These are phyloP conservation scores for Gaeumannomyces tritici DNA, from an alignment of 2,329 filamentous ascomycete species.

Conservation along the genomic window DNA sequence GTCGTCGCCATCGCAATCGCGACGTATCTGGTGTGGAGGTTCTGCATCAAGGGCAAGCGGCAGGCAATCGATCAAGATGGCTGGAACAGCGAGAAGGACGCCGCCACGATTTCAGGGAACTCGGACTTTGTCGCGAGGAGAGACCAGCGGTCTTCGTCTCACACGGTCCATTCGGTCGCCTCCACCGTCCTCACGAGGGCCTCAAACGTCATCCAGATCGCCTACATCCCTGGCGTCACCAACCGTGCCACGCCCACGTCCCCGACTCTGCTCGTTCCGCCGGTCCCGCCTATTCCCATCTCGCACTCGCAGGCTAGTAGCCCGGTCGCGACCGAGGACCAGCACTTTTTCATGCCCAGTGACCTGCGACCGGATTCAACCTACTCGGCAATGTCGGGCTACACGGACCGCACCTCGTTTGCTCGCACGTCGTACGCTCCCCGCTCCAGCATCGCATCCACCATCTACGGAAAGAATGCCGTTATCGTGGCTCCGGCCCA, in stretches of 20 bases:
- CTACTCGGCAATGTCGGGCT: slow-evolving; percentile 67
- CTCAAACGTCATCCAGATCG: slow-evolving; percentile 98
- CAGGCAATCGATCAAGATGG: slow-evolving; percentile 43
- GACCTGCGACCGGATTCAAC: slow-evolving; percentile 78
- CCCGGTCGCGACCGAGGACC: slow-evolving; percentile 56
- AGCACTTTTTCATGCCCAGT: slow-evolving; percentile 88
- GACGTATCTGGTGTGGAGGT: slow-evolving; percentile 78
- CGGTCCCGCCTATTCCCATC: slow-evolving; percentile 82
- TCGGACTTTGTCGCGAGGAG: slow-evolving; percentile 42
- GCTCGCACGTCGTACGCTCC: slow-evolving; percentile 49
- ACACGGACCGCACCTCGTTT: slow-evolving; percentile 51
- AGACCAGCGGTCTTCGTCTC: slow-evolving; percentile 64
- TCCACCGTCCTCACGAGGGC: slow-evolving; percentile 92
- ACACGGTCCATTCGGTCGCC: slow-evolving; percentile 85
- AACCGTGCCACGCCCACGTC: slow-evolving; percentile 83
- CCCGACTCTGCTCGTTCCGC: slow-evolving; percentile 72
- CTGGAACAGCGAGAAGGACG: slow-evolving; percentile 49
- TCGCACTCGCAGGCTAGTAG: slow-evolving; percentile 48
- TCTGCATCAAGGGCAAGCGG: slow-evolving; percentile 73
- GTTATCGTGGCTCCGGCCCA: slow-evolving; percentile 75
- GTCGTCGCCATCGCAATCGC: slow-evolving; percentile 63
- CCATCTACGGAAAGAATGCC: slow-evolving; percentile 86
- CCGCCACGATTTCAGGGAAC: slow-evolving; percentile 32
- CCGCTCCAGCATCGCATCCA: slow-evolving; percentile 75
- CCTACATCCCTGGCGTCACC: slow-evolving; percentile 94